phyloP scores from a whole-genome alignment of 352 stramenopile genomes.

The Phytophthora cryptogea region DNA sequence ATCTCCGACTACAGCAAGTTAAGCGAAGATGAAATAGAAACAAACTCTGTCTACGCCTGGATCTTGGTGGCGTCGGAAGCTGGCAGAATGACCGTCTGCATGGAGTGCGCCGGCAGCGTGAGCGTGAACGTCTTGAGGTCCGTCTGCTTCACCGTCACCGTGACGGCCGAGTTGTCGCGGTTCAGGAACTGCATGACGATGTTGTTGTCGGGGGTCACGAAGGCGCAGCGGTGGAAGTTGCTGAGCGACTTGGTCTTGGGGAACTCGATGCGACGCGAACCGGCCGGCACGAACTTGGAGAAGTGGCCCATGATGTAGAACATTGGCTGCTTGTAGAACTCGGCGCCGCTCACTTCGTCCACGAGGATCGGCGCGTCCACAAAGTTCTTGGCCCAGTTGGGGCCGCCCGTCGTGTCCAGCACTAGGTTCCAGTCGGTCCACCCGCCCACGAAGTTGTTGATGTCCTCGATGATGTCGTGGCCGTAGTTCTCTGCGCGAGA shows the following conservation, averaged over 20 bases:
- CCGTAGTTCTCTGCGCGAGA: constrained; percentile 70
- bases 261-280: constrained; percentile 54
- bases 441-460: constrained; percentile 65
- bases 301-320: constrained; percentile 70
- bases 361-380: constrained; percentile 67
- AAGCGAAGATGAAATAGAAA: constrained; percentile 3
- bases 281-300: constrained; percentile 55
- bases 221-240: constrained; percentile 48
- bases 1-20: constrained; percentile 5
- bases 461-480: constrained; percentile 83
- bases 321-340: constrained; percentile 71
- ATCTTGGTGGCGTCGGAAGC: constrained; percentile 30
- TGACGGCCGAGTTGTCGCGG: constrained; percentile 34
- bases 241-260: constrained; percentile 31
- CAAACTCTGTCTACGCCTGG: constrained; percentile 13
- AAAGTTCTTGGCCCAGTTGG: constrained; percentile 76
- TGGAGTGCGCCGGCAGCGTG: constrained; percentile 22
- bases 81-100: constrained; percentile 39
- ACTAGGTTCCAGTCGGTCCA: constrained; percentile 90
- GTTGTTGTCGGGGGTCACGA: constrained; percentile 51
- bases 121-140: constrained; percentile 33
- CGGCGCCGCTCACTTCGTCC: constrained; percentile 34
- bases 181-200: constrained; percentile 55
- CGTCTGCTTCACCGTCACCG: constrained; percentile 28
- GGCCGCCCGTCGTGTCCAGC: constrained; percentile 58